phyloP scores from a whole-genome alignment of 2,329 filamentous ascomycete species.

The Coleophoma eucalyptorum region DNA sequence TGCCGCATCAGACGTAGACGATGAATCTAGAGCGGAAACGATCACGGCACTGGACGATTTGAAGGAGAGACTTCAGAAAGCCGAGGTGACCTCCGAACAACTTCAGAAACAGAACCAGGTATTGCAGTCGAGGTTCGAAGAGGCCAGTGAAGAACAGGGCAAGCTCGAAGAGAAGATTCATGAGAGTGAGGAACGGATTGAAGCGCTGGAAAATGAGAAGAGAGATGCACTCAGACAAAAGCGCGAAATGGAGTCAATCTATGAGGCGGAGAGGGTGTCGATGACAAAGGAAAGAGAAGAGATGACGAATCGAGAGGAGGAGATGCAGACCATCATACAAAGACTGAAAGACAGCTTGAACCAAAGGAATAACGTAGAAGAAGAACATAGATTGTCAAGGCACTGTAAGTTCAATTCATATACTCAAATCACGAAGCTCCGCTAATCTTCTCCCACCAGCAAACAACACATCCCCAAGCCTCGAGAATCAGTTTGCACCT shows the following conservation, averaged over 20 bases:
- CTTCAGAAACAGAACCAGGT: constrained; percentile 82
- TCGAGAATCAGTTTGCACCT: constrained; percentile 81
- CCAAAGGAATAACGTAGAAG: constrained; percentile 58
- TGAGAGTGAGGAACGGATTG: constrained; percentile 80
- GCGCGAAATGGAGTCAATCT: constrained; percentile 87
- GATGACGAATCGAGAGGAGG: constrained; percentile 77
- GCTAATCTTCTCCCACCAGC: constrained; percentile 22
- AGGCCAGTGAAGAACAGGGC: constrained; percentile 76
- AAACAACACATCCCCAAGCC: constrained; percentile 57
- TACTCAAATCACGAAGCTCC: background rate
- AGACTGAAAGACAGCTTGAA: constrained; percentile 85
- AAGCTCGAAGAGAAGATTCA: constrained; percentile 86
- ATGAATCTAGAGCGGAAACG: constrained; percentile 76
- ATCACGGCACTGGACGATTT: constrained; percentile 78
- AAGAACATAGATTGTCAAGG: constrained; percentile 54
- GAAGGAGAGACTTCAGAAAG: constrained; percentile 75
- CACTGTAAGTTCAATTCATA: constrained; percentile 40
- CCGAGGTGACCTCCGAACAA: constrained; percentile 74
- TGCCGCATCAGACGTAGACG: constrained; percentile 47
- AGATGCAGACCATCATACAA: constrained; percentile 87
- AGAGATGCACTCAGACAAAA: constrained; percentile 78
- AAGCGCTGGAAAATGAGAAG: constrained; percentile 79
- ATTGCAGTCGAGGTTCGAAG: constrained; percentile 81
- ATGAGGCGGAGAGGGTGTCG: constrained; percentile 83
- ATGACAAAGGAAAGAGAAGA: constrained; percentile 92